Evolutionary conservation across 345 rosid genomes (phyloP), one percentile per base, ranked within the genome.

Genomic region (Raphanus raphanistrum): DNA sequence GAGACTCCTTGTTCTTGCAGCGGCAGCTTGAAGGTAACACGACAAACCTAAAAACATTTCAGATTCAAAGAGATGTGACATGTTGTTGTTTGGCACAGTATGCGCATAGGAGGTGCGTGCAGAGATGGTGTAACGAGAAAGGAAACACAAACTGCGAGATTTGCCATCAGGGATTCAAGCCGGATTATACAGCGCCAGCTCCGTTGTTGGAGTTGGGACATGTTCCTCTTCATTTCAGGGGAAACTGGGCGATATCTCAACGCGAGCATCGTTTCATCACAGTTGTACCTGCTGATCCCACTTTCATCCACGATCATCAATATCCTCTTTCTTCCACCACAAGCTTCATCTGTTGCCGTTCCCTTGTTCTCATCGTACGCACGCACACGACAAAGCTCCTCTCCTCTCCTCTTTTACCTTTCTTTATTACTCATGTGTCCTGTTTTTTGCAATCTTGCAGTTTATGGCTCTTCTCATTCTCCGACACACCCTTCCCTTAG

Each of bases 41-140:
- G 33, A 10, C 12, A 25, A 1, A 33, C 48, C 13, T 21, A 36
- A 5, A n/a, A n/a, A n/a, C n/a, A n/a, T n/a, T n/a, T n/a, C n/a
- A n/a, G n/a, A n/a, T n/a, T n/a, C n/a, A n/a, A n/a, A n/a, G n/a
- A n/a, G 25, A 50, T 26, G 4, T n/a, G 5, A 8, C 6, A 25
- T 58, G 63, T 72, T 68, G 59, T 71, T 81, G 63, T 17, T 3
- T n/a, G 70, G 66, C 86, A 91, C 86, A 91, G 96, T 87, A 89
- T 79, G 97, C 98, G 57, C 98, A 94, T 81, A 78, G 98, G 38
- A 85, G 89, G 74, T 91, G 98, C 35, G 88, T 94, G 15, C 98
- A 94, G 79, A 86, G 86, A 76, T 94, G 98, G 98, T 91, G 98
- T 76, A 89, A 94, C 61, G 94, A 94, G 85, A 94, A 94, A 86